Percentiles rank a stretch among this genome's conserved stretches.
phyloP scores from a whole-genome alignment of 352 stramenopile genomes.

The Phytopythium litorale region DNA sequence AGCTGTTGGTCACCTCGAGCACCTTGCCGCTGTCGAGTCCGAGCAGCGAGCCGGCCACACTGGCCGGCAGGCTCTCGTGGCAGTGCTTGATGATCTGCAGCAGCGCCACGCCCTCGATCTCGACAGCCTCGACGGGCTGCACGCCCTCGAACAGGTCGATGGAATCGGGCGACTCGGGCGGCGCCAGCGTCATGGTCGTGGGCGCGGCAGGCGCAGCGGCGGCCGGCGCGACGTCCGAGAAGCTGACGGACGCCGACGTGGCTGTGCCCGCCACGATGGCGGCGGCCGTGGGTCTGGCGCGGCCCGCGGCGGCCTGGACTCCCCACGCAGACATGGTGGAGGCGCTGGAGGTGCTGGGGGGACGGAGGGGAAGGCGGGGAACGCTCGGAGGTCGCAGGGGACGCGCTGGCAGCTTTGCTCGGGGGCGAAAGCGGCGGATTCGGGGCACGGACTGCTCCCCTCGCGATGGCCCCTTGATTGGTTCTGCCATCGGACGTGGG shows the following conservation, averaged over 20 bases:
- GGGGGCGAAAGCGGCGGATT: constrained; percentile 13
- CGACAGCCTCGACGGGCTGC: constrained; percentile 53
- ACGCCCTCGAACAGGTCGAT: constrained; percentile 78
- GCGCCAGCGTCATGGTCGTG: constrained; percentile 12
- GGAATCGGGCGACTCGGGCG: constrained; percentile 27
- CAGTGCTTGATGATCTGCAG: constrained; percentile 98
- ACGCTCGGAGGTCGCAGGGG: not conserved
- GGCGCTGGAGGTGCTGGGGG: not conserved
- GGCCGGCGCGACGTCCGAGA: not conserved
- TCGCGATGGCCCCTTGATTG: constrained; percentile 29
- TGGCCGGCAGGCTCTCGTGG: constrained; percentile 92
- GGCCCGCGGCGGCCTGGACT: constrained; percentile 34
- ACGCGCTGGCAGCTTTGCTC: constrained; percentile 16
- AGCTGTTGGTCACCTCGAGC: constrained; percentile 97
- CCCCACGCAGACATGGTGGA: constrained; percentile 55
- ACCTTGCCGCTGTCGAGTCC: constrained; percentile 90
- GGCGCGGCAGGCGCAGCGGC: constrained; percentile 4
- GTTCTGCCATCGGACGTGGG: constrained; percentile 23
- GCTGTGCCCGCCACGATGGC: constrained; percentile 12
- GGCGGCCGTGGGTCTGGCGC: constrained; percentile 10
- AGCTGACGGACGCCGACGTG: constrained; percentile 10
- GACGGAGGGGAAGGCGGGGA: not conserved
- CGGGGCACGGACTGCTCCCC: not conserved
- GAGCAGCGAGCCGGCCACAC: constrained; percentile 95
- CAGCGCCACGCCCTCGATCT: constrained; percentile 82